Conservation (phyloP, 305 asterid species). For the Solanum chacoense region DNA sequence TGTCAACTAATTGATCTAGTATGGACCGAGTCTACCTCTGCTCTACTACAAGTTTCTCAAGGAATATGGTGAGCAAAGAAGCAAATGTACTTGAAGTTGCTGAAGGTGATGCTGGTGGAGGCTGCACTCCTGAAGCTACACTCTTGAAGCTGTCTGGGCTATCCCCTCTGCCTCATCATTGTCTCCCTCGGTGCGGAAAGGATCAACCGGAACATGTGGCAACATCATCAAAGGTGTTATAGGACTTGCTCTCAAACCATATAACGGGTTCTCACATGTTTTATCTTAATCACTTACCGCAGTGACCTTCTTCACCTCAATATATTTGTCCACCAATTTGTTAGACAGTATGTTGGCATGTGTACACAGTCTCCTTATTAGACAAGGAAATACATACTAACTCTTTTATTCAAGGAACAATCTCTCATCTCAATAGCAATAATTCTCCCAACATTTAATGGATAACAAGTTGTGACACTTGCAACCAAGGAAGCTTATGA, state of each 20-base stretch:
- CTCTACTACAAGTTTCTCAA: not conserved
- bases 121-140: too few species aligned
- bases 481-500: not conserved
- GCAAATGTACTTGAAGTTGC: too few species aligned
- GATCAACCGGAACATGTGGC: not conserved
- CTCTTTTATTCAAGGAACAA: too few species aligned
- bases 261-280: not conserved
- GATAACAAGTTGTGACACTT: not conserved
- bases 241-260: not conserved
- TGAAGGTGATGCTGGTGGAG: not conserved
- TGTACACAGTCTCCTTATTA: not conserved
- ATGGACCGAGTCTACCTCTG: not conserved
- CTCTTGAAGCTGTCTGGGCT: not conserved
- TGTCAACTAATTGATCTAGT: not conserved
- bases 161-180: not conserved
- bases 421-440: not conserved
- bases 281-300: too few species aligned
- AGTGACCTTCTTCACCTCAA: not conserved
- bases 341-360: not conserved
- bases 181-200: fast-evolving
- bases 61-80: not conserved
- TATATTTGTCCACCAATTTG: not conserved
- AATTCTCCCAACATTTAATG: not conserved
- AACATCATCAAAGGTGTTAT: not conserved
- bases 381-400: not conserved